phyloP scores from a whole-genome alignment of 106 monocot species.

The Acorus gramineus region DNA sequence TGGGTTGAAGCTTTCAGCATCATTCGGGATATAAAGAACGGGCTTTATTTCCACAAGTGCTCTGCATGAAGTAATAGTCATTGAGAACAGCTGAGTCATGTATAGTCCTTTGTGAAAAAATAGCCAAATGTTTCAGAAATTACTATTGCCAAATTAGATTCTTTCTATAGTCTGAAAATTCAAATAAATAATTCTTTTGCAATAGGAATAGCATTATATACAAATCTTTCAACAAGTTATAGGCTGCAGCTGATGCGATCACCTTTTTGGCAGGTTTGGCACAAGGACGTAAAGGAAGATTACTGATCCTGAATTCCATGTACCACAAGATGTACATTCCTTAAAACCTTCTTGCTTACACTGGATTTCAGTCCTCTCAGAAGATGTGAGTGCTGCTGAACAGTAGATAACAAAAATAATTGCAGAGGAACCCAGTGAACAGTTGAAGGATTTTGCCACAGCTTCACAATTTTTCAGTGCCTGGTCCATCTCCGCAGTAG shows the following conservation, averaged over 20 bases:
- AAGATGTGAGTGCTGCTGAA: constrained; percentile 40
- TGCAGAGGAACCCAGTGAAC: constrained; percentile 48
- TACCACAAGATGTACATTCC: constrained; percentile 1
- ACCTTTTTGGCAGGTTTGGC: constrained; percentile 64
- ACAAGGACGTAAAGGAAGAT: constrained; percentile 46
- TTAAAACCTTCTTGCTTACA: constrained; percentile 12
- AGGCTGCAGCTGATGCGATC: not conserved
- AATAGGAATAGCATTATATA: no score
- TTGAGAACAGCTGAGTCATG: no score
- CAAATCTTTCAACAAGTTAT: no score
- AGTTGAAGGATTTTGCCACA: constrained; percentile 58
- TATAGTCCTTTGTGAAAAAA: no score
- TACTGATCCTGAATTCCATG: not conserved
- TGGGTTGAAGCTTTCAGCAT: constrained; percentile 10
- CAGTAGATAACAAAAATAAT: constrained; percentile 69
- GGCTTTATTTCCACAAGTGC: constrained; percentile 86
- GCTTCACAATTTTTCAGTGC: constrained; percentile 77
- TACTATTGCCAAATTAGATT: no score
- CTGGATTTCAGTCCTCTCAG: constrained; percentile 43
- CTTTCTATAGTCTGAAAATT: no score
- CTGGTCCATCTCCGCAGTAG: constrained; percentile 49
- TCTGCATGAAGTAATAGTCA: constrained; percentile 27
- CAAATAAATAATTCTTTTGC: no score
- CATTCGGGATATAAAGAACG: constrained; percentile 40
- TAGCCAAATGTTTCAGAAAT: no score